Evolutionary conservation across 768 basidiomycete species (phyloP).

Genomic region (Calvatia gigantea): DNA sequence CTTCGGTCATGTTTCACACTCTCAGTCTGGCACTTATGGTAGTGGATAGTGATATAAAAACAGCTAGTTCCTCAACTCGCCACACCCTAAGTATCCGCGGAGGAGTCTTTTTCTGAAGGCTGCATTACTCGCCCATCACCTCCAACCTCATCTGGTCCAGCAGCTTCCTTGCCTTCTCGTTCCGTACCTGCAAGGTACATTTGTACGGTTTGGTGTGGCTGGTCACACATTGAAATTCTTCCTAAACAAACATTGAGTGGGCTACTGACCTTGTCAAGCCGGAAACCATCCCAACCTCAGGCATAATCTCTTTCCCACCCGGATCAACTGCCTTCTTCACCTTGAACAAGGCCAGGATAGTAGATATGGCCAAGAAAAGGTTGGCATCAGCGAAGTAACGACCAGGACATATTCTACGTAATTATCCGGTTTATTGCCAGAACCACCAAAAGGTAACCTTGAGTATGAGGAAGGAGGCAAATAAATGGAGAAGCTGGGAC

Average conservation of each 20-base stretch:
- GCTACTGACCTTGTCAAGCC: not conserved
- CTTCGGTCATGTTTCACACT: too few relatives aligned
- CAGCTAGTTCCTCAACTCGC: too few relatives aligned
- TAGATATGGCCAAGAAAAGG: not conserved
- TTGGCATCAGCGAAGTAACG: not conserved
- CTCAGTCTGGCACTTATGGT: too few relatives aligned
- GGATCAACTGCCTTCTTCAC: not conserved
- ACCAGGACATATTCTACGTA: not conserved
- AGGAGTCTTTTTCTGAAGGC: too few relatives aligned
- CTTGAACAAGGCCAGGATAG: not conserved
- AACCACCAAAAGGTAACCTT: not conserved
- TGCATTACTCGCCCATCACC: too few relatives aligned
- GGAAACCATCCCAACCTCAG: not conserved
- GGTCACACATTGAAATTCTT: not conserved
- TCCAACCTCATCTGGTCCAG: not conserved
- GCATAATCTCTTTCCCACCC: not conserved
- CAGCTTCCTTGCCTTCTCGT: not conserved
- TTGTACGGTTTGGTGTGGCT: constrained; percentile 1
- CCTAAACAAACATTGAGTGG: not conserved
- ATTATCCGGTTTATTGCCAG: not conserved
- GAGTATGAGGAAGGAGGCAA: not conserved
- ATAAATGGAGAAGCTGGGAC: not conserved
- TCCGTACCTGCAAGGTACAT: not conserved
- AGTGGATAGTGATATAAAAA: too few relatives aligned
- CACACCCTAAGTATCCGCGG: too few relatives aligned